A percentile compares a stretch with the other conserved stretches of the same genome.
phyloP scores from a whole-genome alignment of 139 green algal species.

The Microglena sp. region DNA sequence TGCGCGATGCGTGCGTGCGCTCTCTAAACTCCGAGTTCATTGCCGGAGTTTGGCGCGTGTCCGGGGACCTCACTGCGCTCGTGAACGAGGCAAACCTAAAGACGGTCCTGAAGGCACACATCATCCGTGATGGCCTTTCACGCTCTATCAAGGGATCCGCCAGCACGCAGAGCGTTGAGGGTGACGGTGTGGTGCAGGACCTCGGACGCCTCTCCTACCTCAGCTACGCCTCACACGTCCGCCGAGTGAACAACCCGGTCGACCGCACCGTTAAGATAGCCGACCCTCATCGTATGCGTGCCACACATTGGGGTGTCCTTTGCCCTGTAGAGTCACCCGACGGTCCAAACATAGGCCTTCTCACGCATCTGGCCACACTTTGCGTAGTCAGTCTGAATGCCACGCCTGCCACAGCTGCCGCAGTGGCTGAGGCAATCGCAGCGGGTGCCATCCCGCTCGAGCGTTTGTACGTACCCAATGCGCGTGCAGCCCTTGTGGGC shows the following conservation, averaged over 20 bases:
- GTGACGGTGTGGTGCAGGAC: constrained; percentile 26
- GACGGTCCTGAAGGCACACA: constrained; percentile 36
- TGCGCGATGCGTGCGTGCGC: not conserved
- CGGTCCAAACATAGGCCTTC: constrained; percentile 36
- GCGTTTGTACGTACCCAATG: too few species aligned
- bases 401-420: too few species aligned
- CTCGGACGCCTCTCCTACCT: constrained; percentile 47
- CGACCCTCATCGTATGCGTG: constrained; percentile 52
- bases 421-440: too few species aligned
- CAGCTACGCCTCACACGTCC: constrained; percentile 46
- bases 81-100: constrained; percentile 13
- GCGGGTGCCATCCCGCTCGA: too few species aligned
- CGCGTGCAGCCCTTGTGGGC: too few species aligned
- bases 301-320: constrained; percentile 49
- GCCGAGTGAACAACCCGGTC: constrained; percentile 47
- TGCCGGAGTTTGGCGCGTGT: not conserved
- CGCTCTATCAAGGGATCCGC: constrained; percentile 14
- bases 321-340: constrained; percentile 73
- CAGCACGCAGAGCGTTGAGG: not conserved
- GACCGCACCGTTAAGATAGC: constrained; percentile 10
- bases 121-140: constrained; percentile 35
- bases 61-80: not conserved
- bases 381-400: too few species aligned
- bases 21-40: not conserved
- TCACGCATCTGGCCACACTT: too few species aligned